Percentiles rank a stretch among this genome's conserved stretches.
phyloP scores from a whole-genome alignment of 352 stramenopile genomes.

The Phytophthora tubulina region DNA sequence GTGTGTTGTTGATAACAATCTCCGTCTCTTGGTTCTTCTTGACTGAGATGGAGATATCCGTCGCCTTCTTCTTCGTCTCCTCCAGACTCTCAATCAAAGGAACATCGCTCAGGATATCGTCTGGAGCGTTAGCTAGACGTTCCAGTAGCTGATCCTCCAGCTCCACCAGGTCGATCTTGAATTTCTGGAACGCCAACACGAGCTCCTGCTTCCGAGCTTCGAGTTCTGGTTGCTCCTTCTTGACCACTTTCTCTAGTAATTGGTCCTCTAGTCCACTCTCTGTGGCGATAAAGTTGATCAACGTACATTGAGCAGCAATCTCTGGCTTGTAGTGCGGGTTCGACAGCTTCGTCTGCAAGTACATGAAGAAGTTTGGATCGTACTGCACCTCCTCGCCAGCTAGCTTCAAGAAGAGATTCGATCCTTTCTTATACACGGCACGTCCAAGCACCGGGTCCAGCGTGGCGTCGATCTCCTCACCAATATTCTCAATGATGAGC shows the following conservation, averaged over 20 bases:
- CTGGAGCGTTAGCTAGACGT: conserved; percentile 94
- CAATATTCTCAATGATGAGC: conserved; percentile 98
- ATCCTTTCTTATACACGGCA: conserved; percentile 97
- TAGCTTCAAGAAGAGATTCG: conserved; percentile 95
- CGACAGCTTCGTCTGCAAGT: conserved; percentile 97
- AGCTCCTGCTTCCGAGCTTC: conserved; percentile 95
- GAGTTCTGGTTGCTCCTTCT: conserved; percentile 95
- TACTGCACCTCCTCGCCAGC: conserved; percentile 97
- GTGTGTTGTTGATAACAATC: conserved; percentile 94
- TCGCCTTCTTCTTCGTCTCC: conserved; percentile 96
- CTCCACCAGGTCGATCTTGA: conserved; percentile 97
- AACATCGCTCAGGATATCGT: conserved; percentile 97
- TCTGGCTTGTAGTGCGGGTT: conserved; percentile 99
- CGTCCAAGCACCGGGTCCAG: conserved; percentile 96
- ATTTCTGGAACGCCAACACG: conserved; percentile 93
- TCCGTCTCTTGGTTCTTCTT: conserved; percentile 96
- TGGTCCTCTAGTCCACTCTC: conserved; percentile 97
- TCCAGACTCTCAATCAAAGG: conserved; percentile 97
- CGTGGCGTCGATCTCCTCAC: conserved; percentile 97
- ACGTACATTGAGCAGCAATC: conserved; percentile 95
- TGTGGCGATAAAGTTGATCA: conserved; percentile 99
- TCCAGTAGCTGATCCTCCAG: conserved; percentile 97
- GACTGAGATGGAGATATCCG: conserved; percentile 96
- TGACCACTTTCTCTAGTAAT: conserved; percentile 96
- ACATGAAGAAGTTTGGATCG: conserved; percentile 96